Conservation (phyloP, 2,329 filamentous ascomycete species). For the Sporothrix brunneoviolacea region DNA sequence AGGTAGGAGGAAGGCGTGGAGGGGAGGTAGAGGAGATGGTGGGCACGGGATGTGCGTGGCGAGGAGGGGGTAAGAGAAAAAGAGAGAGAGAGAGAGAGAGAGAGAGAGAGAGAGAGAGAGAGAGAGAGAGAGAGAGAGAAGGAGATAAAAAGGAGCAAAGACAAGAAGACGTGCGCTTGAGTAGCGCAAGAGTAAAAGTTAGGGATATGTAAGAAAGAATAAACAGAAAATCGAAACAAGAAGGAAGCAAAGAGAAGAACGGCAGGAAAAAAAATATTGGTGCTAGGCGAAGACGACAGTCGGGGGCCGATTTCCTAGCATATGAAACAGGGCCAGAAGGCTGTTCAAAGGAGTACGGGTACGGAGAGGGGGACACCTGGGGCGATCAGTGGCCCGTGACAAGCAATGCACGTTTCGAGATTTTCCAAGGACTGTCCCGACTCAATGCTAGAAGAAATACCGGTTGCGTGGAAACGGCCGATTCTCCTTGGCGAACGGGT, state of each 20-base stretch:
- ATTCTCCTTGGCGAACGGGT: conserved; percentile 5
- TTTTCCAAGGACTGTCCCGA: conserved; percentile 23
- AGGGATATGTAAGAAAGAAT: conserved; percentile 13
- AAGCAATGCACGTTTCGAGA: conserved; percentile 31
- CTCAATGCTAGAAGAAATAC: conserved; percentile 20
- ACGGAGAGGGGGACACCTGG: conserved; percentile 22
- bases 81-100: conserved; percentile 6
- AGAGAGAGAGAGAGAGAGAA: conserved; percentile 7
- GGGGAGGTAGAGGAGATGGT: background rate
- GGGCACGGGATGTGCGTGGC: background rate
- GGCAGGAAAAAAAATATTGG: background rate
- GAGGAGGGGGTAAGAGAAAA: background rate
- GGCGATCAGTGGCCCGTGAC: conserved; percentile 30
- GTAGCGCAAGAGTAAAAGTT: conserved; percentile 13
- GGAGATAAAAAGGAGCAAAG: conserved; percentile 9
- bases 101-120: conserved; percentile 1
- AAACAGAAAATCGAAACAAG: background rate
- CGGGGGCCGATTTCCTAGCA: conserved; percentile 21
- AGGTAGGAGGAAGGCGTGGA: background rate
- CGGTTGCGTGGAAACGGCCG: conserved; percentile 2
- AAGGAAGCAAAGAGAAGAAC: background rate
- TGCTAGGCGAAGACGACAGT: conserved; percentile 9
- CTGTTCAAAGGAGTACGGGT: conserved; percentile 20
- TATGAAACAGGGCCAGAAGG: conserved; percentile 31
- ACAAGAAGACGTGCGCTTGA: conserved; percentile 6